These are phyloP conservation scores for Saccharata proteae DNA, from an alignment of 2,329 filamentous ascomycete species.

Conservation along the genomic window DNA sequence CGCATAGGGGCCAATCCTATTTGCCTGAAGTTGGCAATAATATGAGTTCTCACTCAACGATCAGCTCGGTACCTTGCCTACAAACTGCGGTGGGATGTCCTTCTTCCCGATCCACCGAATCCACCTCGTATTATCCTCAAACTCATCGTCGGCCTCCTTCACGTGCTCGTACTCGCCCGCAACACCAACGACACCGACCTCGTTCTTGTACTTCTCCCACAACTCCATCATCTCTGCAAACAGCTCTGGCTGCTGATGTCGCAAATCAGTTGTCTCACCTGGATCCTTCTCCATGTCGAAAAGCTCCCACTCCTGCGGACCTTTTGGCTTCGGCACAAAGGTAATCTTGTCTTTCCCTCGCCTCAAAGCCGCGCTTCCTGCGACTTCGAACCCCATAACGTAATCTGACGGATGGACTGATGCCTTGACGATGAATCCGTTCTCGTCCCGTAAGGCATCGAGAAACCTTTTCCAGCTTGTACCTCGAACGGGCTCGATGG, in stretches of 20 bases:
- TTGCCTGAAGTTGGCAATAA: too few species aligned
- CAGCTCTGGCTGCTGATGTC: conserved; percentile 1
- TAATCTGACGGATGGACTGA: conserved; percentile 3
- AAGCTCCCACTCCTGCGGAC: conserved; percentile 6
- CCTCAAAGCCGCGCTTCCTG: conserved; percentile 3
- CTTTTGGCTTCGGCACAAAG: conserved; percentile 6
- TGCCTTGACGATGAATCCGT: neutral
- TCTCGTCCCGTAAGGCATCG: neutral
- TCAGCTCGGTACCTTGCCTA: conserved; percentile 1
- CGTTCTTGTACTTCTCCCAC: conserved; percentile 7
- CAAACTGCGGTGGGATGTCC: conserved; percentile 2
- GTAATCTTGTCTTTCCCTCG: conserved; percentile 5
- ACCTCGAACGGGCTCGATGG: conserved; percentile 7
- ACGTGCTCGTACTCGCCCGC: conserved; percentile 2
- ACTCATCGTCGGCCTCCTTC: conserved; percentile 2
- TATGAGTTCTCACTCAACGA: too few species aligned
- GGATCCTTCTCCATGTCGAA: conserved; percentile 6
- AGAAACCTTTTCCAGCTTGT: conserved; percentile 7
- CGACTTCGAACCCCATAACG: conserved; percentile 5
- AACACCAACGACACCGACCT: conserved; percentile 6
- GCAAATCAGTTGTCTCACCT: conserved; percentile 6
- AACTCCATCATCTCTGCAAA: conserved; percentile 2
- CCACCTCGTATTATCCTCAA: conserved; percentile 6
- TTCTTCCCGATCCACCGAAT: conserved; percentile 7
- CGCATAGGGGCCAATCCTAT: too few species aligned